Conservation (phyloP, 139 green algal genomes). For the Chloropicon primus region DNA sequence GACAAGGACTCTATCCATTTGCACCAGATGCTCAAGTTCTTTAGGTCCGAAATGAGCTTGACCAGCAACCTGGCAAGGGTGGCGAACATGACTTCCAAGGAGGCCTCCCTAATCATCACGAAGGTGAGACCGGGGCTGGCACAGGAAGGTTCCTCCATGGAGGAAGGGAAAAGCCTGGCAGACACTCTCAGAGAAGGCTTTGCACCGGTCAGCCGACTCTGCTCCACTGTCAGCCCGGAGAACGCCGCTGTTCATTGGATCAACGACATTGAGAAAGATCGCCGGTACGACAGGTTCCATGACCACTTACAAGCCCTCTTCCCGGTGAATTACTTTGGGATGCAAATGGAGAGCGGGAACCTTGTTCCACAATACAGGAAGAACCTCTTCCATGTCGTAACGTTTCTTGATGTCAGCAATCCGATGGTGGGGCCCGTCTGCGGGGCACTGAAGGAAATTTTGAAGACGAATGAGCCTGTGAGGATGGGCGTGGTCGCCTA, state of each 20-base stretch:
- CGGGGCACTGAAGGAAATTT: not conserved
- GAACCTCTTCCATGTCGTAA: not conserved
- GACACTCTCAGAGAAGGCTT: not conserved
- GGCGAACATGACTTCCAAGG: not conserved
- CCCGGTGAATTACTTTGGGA: slow-evolving; percentile 22
- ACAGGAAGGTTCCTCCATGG: too few species aligned
- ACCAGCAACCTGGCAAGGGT: not conserved
- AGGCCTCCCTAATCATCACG: not conserved
- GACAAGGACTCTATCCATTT: not conserved
- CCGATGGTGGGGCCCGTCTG: not conserved
- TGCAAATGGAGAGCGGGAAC: not conserved
- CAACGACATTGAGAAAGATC: slow-evolving; percentile 76
- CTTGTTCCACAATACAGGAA: not conserved
- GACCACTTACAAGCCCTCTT: slow-evolving; percentile 38
- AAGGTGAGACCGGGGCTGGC: not conserved
- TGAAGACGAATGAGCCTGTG: not conserved
- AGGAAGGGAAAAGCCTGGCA: too few species aligned
- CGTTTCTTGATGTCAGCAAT: not conserved
- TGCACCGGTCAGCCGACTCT: not conserved
- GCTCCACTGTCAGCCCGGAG: too few species aligned
- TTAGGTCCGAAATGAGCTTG: not conserved
- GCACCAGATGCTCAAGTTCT: not conserved
- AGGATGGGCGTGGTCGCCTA: not conserved
- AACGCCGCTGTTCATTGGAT: too few species aligned
- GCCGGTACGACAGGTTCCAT: slow-evolving; percentile 16